Base-by-base conservation (phyloP, 257 asterid genomes). In the Prunella vulgaris region DNA sequence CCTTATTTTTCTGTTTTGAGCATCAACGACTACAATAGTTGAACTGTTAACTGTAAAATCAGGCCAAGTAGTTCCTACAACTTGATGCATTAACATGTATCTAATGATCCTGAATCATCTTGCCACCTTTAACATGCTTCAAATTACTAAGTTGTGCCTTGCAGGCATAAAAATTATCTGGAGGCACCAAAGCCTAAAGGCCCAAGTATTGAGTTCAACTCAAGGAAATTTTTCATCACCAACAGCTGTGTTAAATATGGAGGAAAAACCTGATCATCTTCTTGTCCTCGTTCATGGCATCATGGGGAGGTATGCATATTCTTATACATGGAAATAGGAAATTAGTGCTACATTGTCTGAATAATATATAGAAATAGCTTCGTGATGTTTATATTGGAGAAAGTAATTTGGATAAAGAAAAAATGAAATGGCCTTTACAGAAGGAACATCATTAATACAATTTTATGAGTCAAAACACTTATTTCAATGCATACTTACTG, bases 221-320 rank as follows among this genome's bases (percentile, higher is more conserved):
- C 70, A 81, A 46, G 81, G 86, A 64, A 76, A 53, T 46, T 38
- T 71, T 49, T 70, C 80, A 46, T 76, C 82, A 15, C 81, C 83
- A 4, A 40, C 22, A 49, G 60, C 37, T 73, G 64, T 71, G 76
- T 48, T 68, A 60, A 63, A 51, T 44, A 60, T 18, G 73, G 83
- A 78, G 58, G 81, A 73, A 25, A 68, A 78, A 69, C 84, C 88
- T 0, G 83, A 76, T 57, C 88, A 84, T 81, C 88, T 84, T 53
- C 81, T 84, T 71, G 84, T 84, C 64, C 86, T 84, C 68, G 88
- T 84, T 70, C 88, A 84, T 71, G 88, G 88, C 64, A 84, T 84
- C 66, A 66, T 81, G 84, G 88, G 77, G 46, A 85, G 91, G 91
- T 85, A 81, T 70, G 70, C 28, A 5, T 44, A 58, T 51, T 37